Percentiles rank a stretch among this genome's conserved stretches.
phyloP scores from a whole-genome alignment of 2,329 filamentous ascomycete genomes.

The Beauveria asiatica region DNA sequence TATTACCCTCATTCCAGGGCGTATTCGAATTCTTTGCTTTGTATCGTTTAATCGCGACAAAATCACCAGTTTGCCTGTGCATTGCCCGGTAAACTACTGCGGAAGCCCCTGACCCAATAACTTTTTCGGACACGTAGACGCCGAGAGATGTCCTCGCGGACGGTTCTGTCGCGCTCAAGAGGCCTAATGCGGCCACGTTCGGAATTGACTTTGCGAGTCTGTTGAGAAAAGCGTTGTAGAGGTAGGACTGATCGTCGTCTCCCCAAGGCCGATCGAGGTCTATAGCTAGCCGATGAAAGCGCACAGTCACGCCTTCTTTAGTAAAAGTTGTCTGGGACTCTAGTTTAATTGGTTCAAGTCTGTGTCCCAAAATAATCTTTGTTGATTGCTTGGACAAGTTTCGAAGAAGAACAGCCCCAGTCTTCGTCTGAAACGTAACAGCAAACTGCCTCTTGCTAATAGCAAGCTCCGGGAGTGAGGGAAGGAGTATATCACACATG shows the following conservation, averaged over 20 bases:
- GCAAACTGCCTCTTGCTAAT: neutral
- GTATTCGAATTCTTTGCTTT: neutral
- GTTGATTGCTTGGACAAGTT: neutral
- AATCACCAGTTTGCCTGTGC: neutral
- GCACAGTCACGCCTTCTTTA: neutral
- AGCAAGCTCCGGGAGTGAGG: neutral
- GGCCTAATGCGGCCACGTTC: neutral
- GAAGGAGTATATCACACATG: neutral
- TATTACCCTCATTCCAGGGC: neutral
- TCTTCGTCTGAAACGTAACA: neutral
- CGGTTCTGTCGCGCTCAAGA: neutral
- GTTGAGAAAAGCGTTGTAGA: neutral
- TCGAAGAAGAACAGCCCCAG: neutral
- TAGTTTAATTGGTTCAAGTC: neutral
- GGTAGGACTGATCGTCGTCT: neutral
- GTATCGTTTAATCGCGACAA: neutral
- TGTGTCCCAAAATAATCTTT: neutral
- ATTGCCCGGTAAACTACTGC: neutral
- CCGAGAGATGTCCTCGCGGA: neutral
- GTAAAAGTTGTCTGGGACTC: neutral
- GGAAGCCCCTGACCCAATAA: neutral
- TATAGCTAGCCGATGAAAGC: neutral
- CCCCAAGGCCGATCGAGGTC: neutral
- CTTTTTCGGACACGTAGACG: neutral
- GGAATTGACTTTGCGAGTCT: neutral